Base-by-base conservation (phyloP, 2,329 filamentous ascomycete genomes). In the Huntiella bhutanensis region DNA sequence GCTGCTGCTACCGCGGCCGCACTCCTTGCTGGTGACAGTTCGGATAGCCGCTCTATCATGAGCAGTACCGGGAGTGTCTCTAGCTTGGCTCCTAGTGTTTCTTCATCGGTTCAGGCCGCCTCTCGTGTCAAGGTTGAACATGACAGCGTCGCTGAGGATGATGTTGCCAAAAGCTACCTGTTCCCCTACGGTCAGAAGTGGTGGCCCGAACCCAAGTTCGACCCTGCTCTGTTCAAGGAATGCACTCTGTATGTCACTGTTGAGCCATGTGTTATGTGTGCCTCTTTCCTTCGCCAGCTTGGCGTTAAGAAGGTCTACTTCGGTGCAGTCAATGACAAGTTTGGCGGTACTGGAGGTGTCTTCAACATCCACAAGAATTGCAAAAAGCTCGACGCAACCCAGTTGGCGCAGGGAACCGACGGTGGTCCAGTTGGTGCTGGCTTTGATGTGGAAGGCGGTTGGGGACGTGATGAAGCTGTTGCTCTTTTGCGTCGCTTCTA, bases 221-320 rank as follows among this genome's bases (percentile, higher is more conserved):
- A 49, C 19, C 48, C 48, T 8, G 43, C 38, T 34, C 19, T 49
- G 33, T 62, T 72, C 0, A 65, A 73, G 50, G 74, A 87, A 52
- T 71, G 71, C 54, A 81, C 77, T 7, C 74, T 98, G 44, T 98
- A 98, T 61, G 91, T 98, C 42, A 98, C 91, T 0, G 88, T 98
- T 46, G 92, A 98, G 63, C 91, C 91, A 4, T 98, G 91, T 61
- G 85, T 98, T 64, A 98, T 98, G 91, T 98, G 91, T 59, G 91
- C 91, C 10, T 92, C 86, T 5, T 76, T 92, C 45, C 71, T 98
- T 43, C 77, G 86, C 44, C 92, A 98, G 62, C 80, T 92, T 53
- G 75, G 77, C 11, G 86, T 98, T 61, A 75, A 81, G 51, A 81
- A 80, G 53, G 91, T 98, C 32, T 96, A 88, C 61, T 98, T 91